These are phyloP conservation scores for Aspergillus diversus DNA, from an alignment of 495 filamentous ascomycete genomes.

Conservation along the genomic window DNA sequence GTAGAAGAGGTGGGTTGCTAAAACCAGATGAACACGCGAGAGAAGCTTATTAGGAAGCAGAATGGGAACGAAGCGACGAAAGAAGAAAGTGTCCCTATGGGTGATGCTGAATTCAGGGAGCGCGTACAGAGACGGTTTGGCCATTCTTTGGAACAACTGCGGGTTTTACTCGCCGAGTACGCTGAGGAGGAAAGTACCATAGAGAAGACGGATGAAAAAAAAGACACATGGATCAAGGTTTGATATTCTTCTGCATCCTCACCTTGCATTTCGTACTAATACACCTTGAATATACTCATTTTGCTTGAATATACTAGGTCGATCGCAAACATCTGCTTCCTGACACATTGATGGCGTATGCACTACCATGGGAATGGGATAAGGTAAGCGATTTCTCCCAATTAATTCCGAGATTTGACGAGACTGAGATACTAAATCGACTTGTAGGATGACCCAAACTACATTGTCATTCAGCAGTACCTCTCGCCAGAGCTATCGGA, in stretches of 20 bases:
- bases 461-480: conserved; percentile 1
- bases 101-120: neutral
- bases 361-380: conserved; percentile 8
- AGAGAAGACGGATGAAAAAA: neutral
- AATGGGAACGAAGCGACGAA: neutral
- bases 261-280: neutral
- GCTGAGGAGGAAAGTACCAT: neutral
- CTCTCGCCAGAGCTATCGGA: neutral
- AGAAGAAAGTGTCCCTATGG: neutral
- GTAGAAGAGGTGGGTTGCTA: neutral
- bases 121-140: neutral
- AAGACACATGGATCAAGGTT: neutral
- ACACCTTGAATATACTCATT: neutral
- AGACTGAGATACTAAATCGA: neutral
- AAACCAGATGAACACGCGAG: neutral
- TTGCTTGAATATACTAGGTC: neutral
- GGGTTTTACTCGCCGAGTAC: neutral
- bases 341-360: conserved; percentile 3
- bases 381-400: neutral
- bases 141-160: neutral
- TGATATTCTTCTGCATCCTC: neutral
- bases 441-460: conserved; percentile 5
- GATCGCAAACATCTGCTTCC: conserved; percentile 4
- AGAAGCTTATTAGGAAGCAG: neutral
- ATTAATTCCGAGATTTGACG: too few relatives aligned